These are phyloP conservation scores for Chaetoceros muelleri DNA, from an alignment of 108 stramenopile species.

Conservation along the genomic window DNA sequence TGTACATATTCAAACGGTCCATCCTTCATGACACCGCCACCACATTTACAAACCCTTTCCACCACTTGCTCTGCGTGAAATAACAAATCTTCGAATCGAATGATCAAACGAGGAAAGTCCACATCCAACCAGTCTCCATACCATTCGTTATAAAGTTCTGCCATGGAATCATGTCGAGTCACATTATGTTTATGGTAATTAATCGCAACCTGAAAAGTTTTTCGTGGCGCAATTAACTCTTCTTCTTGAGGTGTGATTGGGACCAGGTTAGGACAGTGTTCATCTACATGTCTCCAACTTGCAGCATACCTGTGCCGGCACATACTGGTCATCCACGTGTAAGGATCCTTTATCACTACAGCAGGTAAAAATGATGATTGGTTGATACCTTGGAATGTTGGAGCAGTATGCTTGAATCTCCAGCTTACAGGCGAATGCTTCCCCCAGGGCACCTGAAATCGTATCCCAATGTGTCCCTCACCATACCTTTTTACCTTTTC, in stretches of 20 bases:
- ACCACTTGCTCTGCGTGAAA: constrained; percentile 55
- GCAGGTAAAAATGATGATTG: constrained; percentile 43
- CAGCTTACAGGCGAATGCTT: constrained; percentile 66
- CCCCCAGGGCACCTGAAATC: constrained; percentile 76
- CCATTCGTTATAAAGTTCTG: constrained; percentile 62
- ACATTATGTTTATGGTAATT: constrained; percentile 15
- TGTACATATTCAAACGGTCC: constrained; percentile 49
- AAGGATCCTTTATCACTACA: constrained; percentile 78
- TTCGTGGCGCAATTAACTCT: neutral
- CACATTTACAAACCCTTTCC: constrained; percentile 49
- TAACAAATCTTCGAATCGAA: constrained; percentile 77
- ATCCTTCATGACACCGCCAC: constrained; percentile 43
- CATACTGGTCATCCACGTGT: constrained; percentile 79
- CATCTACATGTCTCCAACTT: constrained; percentile 30
- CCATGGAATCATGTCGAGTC: constrained; percentile 26
- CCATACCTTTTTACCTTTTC: constrained; percentile 30
- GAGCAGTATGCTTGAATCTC: constrained; percentile 27
- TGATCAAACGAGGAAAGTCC: constrained; percentile 63
- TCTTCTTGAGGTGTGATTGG: constrained; percentile 31
- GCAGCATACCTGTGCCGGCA: constrained; percentile 62
- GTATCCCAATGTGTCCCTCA: constrained; percentile 19
- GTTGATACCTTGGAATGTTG: constrained; percentile 4
- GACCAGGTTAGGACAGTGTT: constrained; percentile 64
- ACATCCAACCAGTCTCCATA: constrained; percentile 51
- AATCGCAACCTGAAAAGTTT: constrained; percentile 11